Conservation (phyloP, 192 early-diverging fungal species). For the Physocladia obscura region DNA sequence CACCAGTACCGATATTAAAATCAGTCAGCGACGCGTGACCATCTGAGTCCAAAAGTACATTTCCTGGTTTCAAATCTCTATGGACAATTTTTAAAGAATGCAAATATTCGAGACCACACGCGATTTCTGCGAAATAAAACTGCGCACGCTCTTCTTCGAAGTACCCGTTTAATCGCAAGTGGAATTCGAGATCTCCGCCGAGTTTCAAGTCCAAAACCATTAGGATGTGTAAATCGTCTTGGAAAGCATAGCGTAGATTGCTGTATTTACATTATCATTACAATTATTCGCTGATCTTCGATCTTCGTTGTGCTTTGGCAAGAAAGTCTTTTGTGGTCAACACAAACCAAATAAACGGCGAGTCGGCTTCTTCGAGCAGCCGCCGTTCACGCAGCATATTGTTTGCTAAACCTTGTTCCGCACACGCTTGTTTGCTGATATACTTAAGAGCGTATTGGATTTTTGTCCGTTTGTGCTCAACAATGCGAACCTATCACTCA, state of each 20-base stretch:
- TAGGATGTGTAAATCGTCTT: slow-evolving; percentile 91
- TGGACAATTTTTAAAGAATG: slow-evolving; percentile 84
- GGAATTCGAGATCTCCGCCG: slow-evolving; percentile 92
- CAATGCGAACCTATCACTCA: slow-evolving; percentile 77
- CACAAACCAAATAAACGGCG: slow-evolving; percentile 66
- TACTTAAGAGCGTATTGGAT: slow-evolving; percentile 90
- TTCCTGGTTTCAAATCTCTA: slow-evolving; percentile 93
- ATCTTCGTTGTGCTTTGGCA: background rate
- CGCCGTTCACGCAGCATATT: slow-evolving; percentile 90
- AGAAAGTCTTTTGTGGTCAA: background rate
- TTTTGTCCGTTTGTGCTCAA: slow-evolving; percentile 81
- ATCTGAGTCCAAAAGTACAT: slow-evolving; percentile 69
- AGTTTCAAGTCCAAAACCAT: slow-evolving; percentile 95
- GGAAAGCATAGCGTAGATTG: slow-evolving; percentile 93
- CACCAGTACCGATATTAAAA: slow-evolving; percentile 98
- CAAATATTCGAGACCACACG: slow-evolving; percentile 78
- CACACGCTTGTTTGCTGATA: slow-evolving; percentile 93
- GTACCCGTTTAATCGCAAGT: slow-evolving; percentile 70
- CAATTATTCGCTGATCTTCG: no score
- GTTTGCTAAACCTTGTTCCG: slow-evolving; percentile 76
- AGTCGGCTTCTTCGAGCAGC: slow-evolving; percentile 79
- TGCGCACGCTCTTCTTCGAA: slow-evolving; percentile 72
- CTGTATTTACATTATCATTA: no score
- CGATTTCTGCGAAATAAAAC: slow-evolving; percentile 88
- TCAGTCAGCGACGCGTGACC: slow-evolving; percentile 92